Evolutionary conservation across 257 asterid genomes (phyloP), one percentile per base, ranked within the genome.

Genomic region (Mitragyna speciosa): DNA sequence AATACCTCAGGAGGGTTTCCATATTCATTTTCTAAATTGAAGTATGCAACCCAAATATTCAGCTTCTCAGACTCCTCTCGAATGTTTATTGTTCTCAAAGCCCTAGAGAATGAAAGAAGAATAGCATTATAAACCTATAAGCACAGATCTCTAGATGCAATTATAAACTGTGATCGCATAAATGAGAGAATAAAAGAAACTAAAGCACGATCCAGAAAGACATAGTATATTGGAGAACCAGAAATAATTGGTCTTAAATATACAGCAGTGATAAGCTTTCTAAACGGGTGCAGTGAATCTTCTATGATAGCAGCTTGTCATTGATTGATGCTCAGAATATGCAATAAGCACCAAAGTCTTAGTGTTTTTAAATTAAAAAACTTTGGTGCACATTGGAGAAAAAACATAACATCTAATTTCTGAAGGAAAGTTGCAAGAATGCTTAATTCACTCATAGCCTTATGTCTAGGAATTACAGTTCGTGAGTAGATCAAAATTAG

Each of bases 1-100:
- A 63, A 71, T 91, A 94, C 99, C 99, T 96, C 92, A 5, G 97
- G 93, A 71, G 99, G 98, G 81, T 80, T 91, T 73, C 99, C 99
- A 80, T 88, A 87, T 82, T 92, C 92, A 82, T 91, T 96, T 81
- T 96, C 99, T 83, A 96, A 90, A 87, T 96, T 96, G 82, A 96
- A 92, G 76, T 88, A 95, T 41, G 99, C 99, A 85, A 88, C 91
- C 97, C 98, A 95, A 71, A 95, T 83, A 83, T 91, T 93, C 89
- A 93, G 90, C 90, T 95, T 95, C 89, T 95, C 99, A 2, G 93
- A 77, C 83, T 95, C 99, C 82, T 95, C 99, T 73, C 95, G 92
- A 47, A 92, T 77, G 78, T 91, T 95, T 76, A 95, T 95, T 39
- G 95, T 92, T 84, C 80, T 87, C 96, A 96, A 87, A 78, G 99